Evolutionary conservation across 495 filamentous ascomycete species (phyloP).

Genomic region (Daldinia caldariorum): DNA sequence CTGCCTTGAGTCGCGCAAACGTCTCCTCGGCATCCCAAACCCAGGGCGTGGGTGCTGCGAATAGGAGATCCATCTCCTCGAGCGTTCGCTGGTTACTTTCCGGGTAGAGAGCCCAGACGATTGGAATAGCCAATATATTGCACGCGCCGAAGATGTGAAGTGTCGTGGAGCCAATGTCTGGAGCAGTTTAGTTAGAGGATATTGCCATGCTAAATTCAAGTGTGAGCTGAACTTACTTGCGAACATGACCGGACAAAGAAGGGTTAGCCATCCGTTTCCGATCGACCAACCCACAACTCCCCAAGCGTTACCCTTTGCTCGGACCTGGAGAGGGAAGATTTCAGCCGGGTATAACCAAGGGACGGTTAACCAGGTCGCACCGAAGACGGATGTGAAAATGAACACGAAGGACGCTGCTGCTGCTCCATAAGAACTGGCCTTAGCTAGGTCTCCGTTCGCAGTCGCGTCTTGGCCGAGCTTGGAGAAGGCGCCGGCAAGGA

Average conservation of each 20-base stretch:
- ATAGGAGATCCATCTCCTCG: slow-evolving; percentile 75
- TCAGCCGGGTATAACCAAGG: slow-evolving; percentile 78
- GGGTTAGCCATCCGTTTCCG: slow-evolving; percentile 72
- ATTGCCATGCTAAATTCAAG: background rate
- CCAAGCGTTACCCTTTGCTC: slow-evolving; percentile 78
- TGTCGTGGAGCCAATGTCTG: slow-evolving; percentile 69
- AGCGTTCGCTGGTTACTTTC: slow-evolving; percentile 74
- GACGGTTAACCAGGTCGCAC: slow-evolving; percentile 77
- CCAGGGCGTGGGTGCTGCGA: slow-evolving; percentile 68
- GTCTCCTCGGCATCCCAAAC: slow-evolving; percentile 73
- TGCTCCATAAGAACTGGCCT: slow-evolving; percentile 65
- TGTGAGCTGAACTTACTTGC: slow-evolving; percentile 32
- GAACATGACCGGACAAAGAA: slow-evolving; percentile 73
- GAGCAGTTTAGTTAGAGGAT: slow-evolving; percentile 29
- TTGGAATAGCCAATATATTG: slow-evolving; percentile 70
- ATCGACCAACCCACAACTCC: slow-evolving; percentile 79
- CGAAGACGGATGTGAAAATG: slow-evolving; percentile 74
- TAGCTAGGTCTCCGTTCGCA: slow-evolving; percentile 43
- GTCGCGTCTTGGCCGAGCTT: slow-evolving; percentile 51
- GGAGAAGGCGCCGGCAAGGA: slow-evolving; percentile 60
- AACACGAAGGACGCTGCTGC: slow-evolving; percentile 75
- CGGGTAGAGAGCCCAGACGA: slow-evolving; percentile 75
- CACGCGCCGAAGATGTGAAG: slow-evolving; percentile 72
- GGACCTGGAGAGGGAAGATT: slow-evolving; percentile 74
- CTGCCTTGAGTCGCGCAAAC: slow-evolving; percentile 68